A percentile compares a stretch with the other conserved stretches of the same genome.
These are phyloP conservation scores for Claviceps sorghi DNA, from an alignment of 2,329 filamentous ascomycete species.

Conservation along the genomic window DNA sequence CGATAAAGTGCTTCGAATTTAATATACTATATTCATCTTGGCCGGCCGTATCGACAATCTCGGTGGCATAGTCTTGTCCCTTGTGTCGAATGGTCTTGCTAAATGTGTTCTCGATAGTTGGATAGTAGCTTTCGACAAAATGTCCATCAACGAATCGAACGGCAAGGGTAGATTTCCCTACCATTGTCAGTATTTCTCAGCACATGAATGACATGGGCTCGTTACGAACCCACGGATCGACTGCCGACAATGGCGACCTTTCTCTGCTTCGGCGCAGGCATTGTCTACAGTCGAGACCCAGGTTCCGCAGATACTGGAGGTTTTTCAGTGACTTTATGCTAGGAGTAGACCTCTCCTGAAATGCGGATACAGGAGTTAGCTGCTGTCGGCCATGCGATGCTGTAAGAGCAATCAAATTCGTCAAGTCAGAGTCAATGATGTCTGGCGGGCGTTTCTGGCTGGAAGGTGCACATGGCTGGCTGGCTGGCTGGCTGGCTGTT, in stretches of 20 bases:
- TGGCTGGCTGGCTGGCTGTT: no score
- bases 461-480: neutral
- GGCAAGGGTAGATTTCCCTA: conserved; percentile 94
- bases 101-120: conserved; percentile 98
- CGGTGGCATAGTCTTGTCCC: conserved; percentile 82
- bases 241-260: conserved; percentile 95
- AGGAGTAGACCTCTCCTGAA: neutral
- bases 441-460: neutral
- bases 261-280: conserved; percentile 68
- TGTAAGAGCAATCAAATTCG: neutral
- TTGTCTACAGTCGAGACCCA: conserved; percentile 16
- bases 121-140: conserved; percentile 98
- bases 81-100: conserved; percentile 89
- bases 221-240: conserved; percentile 55
- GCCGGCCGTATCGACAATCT: conserved; percentile 96
- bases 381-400: neutral
- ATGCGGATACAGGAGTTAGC: neutral
- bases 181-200: neutral
- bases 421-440: neutral
- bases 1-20: conserved; percentile 97
- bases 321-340: neutral
- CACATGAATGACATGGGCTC: neutral
- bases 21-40: conserved; percentile 99
- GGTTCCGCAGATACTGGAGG: neutral
- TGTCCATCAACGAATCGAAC: conserved; percentile 95